These are phyloP conservation scores for Typha latifolia DNA, from an alignment of 176 grass and related monocot genomes.

Conservation along the genomic window DNA sequence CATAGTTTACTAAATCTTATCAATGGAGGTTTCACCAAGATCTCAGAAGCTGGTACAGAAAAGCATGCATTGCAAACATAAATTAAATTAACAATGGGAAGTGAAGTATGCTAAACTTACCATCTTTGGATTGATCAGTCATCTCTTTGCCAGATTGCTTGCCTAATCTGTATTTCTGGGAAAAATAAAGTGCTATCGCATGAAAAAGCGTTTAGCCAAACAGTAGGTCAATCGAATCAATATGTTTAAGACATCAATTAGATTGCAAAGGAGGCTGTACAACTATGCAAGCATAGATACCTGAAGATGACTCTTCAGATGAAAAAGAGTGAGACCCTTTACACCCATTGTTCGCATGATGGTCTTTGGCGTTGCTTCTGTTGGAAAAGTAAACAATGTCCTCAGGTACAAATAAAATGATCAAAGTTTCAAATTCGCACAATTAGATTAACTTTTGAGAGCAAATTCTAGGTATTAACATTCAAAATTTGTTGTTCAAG, in stretches of 20 bases:
- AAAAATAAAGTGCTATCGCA: neutral
- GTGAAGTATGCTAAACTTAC: slow-evolving; percentile 29
- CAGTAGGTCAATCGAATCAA: neutral
- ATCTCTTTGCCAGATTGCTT: slow-evolving; percentile 92
- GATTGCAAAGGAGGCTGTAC: neutral
- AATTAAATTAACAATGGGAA: neutral
- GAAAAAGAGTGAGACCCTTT: slow-evolving; percentile 92
- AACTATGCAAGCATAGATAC: slow-evolving; percentile 24
- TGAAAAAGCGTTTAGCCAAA: neutral
- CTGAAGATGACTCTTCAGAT: slow-evolving; percentile 99
- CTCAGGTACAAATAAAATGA: neutral
- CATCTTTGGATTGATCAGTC: slow-evolving; percentile 82
- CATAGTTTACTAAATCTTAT: no score
- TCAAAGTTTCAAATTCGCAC: neutral
- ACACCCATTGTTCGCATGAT: slow-evolving; percentile 99
- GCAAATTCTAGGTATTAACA: no score
- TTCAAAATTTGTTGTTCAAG: no score
- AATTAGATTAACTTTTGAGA: neutral
- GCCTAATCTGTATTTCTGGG: slow-evolving; percentile 94
- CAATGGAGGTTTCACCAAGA: no score
- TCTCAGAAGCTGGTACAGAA: no score
- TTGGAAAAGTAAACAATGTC: slow-evolving; percentile 1
- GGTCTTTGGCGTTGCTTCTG: slow-evolving; percentile 97
- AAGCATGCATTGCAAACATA: no score
- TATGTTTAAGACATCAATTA: neutral